A percentile compares a stretch with the other conserved stretches of the same genome.
Conservation (phyloP, 1,139 yeast genomes). For the Yamadazyma trypodendri region DNA sequence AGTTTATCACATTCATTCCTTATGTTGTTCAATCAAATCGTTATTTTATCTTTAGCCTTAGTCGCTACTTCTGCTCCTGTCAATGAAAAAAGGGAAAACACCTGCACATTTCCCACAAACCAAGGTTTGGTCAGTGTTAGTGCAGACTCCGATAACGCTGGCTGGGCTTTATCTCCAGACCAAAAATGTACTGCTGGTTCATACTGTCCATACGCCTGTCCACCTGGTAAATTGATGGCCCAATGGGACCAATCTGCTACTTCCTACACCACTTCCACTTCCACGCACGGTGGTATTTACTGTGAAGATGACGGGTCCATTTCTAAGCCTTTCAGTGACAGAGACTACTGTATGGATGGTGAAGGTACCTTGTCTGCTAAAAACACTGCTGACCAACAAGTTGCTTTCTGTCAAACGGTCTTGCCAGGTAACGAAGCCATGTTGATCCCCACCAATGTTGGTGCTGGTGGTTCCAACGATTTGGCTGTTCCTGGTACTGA, state of each 20-base stretch:
- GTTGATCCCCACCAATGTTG: slow-evolving; percentile 79
- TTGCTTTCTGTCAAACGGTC: slow-evolving; percentile 90
- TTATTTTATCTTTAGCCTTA: slow-evolving; percentile 19
- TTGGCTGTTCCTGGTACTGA: slow-evolving; percentile 84
- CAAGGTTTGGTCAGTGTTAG: slow-evolving; percentile 70
- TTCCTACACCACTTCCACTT: slow-evolving; percentile 61
- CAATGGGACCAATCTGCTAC: slow-evolving; percentile 72
- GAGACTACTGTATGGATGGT: slow-evolving; percentile 72
- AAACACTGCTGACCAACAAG: slow-evolving; percentile 53
- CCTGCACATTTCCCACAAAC: slow-evolving; percentile 67
- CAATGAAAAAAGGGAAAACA: slow-evolving; percentile 28
- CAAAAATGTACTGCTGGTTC: slow-evolving; percentile 69
- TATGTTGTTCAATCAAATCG: slow-evolving; percentile 20
- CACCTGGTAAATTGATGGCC: slow-evolving; percentile 78
- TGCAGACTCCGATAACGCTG: slow-evolving; percentile 56
- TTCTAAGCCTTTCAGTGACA: slow-evolving; percentile 58
- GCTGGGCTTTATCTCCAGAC: slow-evolving; percentile 88
- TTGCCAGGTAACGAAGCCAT: slow-evolving; percentile 92
- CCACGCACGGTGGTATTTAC: slow-evolving; percentile 77
- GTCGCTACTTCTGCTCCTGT: slow-evolving; percentile 32
- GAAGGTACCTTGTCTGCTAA: slow-evolving; percentile 65
- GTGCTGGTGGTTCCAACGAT: slow-evolving; percentile 41
- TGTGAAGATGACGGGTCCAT: slow-evolving; percentile 71
- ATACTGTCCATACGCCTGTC: slow-evolving; percentile 88
- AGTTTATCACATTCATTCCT: slow-evolving; percentile 4